Base-by-base conservation (phyloP, 1,284 basidiomycete species). In the Trichosporon faecale region DNA sequence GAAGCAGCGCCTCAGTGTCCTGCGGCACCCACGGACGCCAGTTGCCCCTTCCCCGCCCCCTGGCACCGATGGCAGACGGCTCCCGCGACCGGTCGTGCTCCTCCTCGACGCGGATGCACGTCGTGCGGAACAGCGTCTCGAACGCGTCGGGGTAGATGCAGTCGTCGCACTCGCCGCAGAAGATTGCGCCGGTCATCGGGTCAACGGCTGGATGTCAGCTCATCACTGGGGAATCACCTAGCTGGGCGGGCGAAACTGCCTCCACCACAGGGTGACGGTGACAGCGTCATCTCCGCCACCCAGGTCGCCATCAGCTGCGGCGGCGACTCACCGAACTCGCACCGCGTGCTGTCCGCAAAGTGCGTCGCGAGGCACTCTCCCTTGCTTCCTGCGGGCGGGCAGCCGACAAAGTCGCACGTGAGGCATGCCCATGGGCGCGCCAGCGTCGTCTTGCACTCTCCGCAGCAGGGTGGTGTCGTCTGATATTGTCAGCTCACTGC, bases 351-450 rank as follows among this genome's bases (percentile, higher is more conserved):
- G 16, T 67, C 61, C 1, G 70, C 68, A 75, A 76, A 78, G 69
- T 79, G 79, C 21, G 60, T 66, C 27, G 68, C 67, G 66, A 81
- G 73, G 55, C 79, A 79, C 27, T 76, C 70, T 23, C 73, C 74
- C 7, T 78, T 57, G 88, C 84, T 78, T 90, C 91, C 21, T 74
- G 91, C 90, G 12, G 76, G 72, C 3, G 78, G 91, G 76, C 93
- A 95, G 7, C 91, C 92, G 29, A 88, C 85, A 77, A 87, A 91
- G 4, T 88, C 78, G 78, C 93, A 95, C n/a, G 90, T 88, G 11
- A 94, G 84, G 76, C 93, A 95, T 8, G 88, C 89, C 79, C 91
- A 90, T 0, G 92, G 91, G n/a, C 91, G 85, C 2, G 88, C 83
- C 23, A 93, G 84, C 0, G 88, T 77, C 0, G 86, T 70, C 4